Evolutionary conservation across 83 land plant genomes (phyloP), one percentile per base, ranked within the genome.

Genomic region (Isoetes engelmannii): DNA sequence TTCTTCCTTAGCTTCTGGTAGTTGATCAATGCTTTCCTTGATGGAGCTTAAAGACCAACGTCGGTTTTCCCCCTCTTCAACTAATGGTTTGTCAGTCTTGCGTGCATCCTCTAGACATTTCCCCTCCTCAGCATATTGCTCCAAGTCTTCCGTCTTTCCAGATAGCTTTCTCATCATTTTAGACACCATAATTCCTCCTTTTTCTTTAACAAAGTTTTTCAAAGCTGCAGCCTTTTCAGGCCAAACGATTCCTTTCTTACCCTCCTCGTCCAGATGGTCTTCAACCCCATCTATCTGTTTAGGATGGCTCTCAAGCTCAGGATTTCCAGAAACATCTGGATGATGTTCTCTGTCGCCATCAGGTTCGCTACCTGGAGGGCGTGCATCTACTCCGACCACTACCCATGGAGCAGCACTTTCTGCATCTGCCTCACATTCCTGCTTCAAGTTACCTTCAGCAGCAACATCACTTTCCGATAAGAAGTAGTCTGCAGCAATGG

Each of bases 141-240:
- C 60, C 44, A 19, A 5, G 44, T 57, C 37, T 47, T 81, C 86
- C 68, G 42, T 78, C 62, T 75, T 84, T 5, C 82, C 87, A 4
- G 93, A 86, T 69, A 89, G 77, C n/a, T 85, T 82, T 5, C 90
- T 77, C 5, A 89, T 17, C 44, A 82, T 79, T 61, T 68, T 81
- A 5, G 85, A 71, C 12, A 88, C 83, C 17, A 80, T 81, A 10
- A 57, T 61, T 9, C 92, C 75, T 9, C 92, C 75, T 51, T 84
- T 82, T 75, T 82, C 84, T 60, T 72, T 84, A 7, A 89, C 85
- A 78, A 80, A 84, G 45, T 81, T 84, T 57, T 74, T 86, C 44
- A 89, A 37, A 13, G 87, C 87, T 28, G 75, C 79, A 37, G 93
- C 93, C 56, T 84, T 89, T 70, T 84, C 90, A 45, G 92, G 89